Evolutionary conservation across 176 grass and related monocot genomes (phyloP).

Genomic region (Thalia dealbata): DNA sequence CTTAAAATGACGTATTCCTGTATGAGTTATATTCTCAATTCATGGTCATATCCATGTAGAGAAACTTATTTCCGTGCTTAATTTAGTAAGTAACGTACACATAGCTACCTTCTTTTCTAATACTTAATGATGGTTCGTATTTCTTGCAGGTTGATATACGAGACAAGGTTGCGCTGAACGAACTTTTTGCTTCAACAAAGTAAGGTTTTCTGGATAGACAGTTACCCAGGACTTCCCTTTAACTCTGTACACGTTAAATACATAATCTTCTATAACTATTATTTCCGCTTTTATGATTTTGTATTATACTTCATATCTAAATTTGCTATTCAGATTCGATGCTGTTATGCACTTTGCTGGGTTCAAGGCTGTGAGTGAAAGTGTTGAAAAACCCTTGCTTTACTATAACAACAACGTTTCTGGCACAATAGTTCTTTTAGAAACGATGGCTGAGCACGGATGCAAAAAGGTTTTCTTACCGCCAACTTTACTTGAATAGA

Average conservation of each 20-base stretch:
- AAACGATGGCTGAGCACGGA: conserved; percentile 9
- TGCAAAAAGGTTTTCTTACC: conserved; percentile 9
- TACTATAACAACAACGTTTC: conserved; percentile 14
- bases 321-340: conserved; percentile 5
- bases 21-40: no score
- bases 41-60: no score
- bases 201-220: conserved; percentile 11
- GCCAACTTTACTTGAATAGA: neutral
- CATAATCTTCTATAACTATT: no score
- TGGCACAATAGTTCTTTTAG: conserved; percentile 7
- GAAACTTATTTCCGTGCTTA: no score
- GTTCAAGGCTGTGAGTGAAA: conserved; percentile 15
- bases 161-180: conserved; percentile 46
- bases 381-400: conserved; percentile 10
- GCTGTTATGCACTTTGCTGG: conserved; percentile 18
- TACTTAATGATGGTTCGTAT: neutral
- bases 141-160: conserved; percentile 79
- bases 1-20: no score
- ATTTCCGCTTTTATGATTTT: neutral
- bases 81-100: no score
- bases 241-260: neutral
- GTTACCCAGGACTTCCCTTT: neutral
- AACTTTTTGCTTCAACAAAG: conserved; percentile 69
- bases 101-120: neutral
- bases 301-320: neutral